Evolutionary conservation across 108 stramenopile species (phyloP).

Genomic region (Nitzschia sp.): DNA sequence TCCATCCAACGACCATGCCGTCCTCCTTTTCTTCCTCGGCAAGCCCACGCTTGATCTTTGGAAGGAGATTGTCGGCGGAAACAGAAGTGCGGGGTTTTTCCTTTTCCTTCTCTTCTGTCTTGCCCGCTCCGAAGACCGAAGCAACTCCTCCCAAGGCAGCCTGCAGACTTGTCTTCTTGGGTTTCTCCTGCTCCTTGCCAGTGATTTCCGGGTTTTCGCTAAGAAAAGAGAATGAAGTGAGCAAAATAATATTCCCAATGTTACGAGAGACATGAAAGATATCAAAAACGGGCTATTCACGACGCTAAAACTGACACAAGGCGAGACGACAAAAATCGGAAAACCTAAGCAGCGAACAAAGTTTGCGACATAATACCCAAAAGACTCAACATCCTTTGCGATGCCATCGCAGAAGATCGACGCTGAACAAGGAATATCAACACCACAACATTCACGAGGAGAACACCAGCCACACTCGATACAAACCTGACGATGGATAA

Average conservation of each 20-base stretch:
- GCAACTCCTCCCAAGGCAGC: conserved; percentile 34
- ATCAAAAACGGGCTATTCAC: too few relatives aligned
- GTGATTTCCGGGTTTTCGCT: conserved; percentile 29
- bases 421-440: conserved; percentile 23
- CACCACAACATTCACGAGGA: conserved; percentile 23
- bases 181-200: conserved; percentile 25
- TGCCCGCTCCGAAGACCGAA: conserved; percentile 31
- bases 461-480: conserved; percentile 10
- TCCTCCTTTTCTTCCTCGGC: conserved; percentile 59
- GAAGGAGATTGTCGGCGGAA: conserved; percentile 48
- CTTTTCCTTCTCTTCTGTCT: conserved; percentile 17
- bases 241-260: background rate
- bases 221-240: conserved; percentile 4
- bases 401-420: conserved; percentile 12
- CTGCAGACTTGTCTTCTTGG: conserved; percentile 30
- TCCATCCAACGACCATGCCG: conserved; percentile 78
- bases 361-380: background rate
- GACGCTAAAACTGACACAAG: too few relatives aligned
- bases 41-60: conserved; percentile 78
- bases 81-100: conserved; percentile 5
- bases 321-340: too few relatives aligned
- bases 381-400: conserved; percentile 1
- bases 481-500: conserved; percentile 24
- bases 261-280: too few relatives aligned
- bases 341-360: too few relatives aligned